phyloP scores from a whole-genome alignment of 306 rosid species.

The Rosa multiflora region DNA sequence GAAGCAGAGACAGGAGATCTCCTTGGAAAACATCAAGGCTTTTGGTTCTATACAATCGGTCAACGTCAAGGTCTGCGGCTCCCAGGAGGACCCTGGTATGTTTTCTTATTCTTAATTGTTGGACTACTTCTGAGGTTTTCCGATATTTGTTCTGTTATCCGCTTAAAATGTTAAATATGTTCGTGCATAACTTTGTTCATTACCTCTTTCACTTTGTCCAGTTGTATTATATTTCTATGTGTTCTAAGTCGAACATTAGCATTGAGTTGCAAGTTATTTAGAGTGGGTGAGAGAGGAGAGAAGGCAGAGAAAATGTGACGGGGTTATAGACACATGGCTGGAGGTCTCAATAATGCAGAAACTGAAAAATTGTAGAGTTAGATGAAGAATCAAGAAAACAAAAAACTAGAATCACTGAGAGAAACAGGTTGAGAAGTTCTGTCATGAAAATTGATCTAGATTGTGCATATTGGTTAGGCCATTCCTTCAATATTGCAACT shows the following conservation, averaged over 20 bases:
- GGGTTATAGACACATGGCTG: not conserved
- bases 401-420: not conserved
- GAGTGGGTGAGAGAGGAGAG: not conserved
- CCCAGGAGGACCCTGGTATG: conserved; percentile 95
- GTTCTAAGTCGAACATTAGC: not conserved
- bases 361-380: not conserved
- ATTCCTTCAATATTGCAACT: not conserved
- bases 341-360: not conserved
- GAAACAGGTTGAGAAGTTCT: not conserved
- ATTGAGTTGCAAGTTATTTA: not conserved
- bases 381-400: not conserved
- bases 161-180: not conserved
- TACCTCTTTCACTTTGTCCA: not conserved
- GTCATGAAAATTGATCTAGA: not conserved
- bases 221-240: not conserved
- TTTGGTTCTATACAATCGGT: conserved; percentile 95
- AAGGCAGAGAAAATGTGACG: not conserved
- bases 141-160: not conserved
- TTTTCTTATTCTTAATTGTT: conserved; percentile 12
- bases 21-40: conserved; percentile 85
- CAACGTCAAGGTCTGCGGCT: conserved; percentile 92
- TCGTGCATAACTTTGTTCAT: not conserved
- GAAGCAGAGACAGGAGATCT: conserved; percentile 97
- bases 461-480: not conserved
- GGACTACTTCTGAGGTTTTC: not conserved